These are phyloP conservation scores for Exophiala mesophila DNA, from an alignment of 2,329 filamentous ascomycete genomes.

Conservation along the genomic window DNA sequence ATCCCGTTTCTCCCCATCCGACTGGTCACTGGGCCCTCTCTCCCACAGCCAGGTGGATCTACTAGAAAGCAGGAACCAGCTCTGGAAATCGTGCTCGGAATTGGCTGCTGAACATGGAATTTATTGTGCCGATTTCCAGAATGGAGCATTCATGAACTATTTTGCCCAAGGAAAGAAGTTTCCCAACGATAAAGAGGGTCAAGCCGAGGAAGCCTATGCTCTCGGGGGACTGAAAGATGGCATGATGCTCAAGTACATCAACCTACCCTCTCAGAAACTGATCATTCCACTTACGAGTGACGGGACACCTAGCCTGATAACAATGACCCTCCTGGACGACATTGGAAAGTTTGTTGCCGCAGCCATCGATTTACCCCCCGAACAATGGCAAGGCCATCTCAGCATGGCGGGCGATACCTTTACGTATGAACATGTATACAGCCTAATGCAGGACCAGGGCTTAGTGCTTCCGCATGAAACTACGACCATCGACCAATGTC, in stretches of 20 bases:
- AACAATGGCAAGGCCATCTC: constrained; percentile 29
- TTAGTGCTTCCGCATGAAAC: not conserved
- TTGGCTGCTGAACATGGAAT: constrained; percentile 24
- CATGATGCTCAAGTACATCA: constrained; percentile 10
- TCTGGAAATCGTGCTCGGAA: constrained; percentile 28
- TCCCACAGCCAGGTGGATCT: constrained; percentile 25
- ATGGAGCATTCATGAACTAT: constrained; percentile 36
- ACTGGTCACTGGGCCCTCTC: constrained; percentile 32
- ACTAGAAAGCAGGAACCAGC: constrained; percentile 23
- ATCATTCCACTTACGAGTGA: constrained; percentile 27
- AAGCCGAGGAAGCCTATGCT: too few relatives aligned
- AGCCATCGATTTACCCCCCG: constrained; percentile 28
- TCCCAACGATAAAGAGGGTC: constrained; percentile 6
- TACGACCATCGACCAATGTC: constrained; percentile 1
- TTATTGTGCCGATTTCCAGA: constrained; percentile 31
- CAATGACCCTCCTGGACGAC: constrained; percentile 33
- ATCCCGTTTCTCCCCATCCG: constrained; percentile 43
- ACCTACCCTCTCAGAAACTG: constrained; percentile 25
- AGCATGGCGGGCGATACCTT: constrained; percentile 32
- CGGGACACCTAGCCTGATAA: constrained; percentile 27
- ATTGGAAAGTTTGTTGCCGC: constrained; percentile 32
- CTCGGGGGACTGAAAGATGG: constrained; percentile 23
- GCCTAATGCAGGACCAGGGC: not conserved
- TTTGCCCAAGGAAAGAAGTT: constrained; percentile 27
- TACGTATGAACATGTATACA: constrained; percentile 25